These are phyloP conservation scores for Emergomyces pasteurianus DNA, from an alignment of 2,329 filamentous ascomycete species.

Conservation along the genomic window DNA sequence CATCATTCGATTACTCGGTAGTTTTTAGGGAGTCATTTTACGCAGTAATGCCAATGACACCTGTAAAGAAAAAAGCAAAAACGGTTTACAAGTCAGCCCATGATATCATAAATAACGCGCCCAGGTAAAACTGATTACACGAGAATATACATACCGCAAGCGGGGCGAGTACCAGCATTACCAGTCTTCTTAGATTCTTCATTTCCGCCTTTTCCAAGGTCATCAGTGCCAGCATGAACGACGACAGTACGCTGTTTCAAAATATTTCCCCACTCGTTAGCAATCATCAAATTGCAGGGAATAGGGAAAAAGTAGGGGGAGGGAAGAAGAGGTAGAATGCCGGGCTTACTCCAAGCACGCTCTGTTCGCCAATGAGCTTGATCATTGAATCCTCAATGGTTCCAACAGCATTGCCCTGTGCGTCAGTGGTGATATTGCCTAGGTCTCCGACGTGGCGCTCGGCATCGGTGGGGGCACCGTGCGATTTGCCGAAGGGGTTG, in stretches of 20 bases:
- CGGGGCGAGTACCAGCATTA: constrained; percentile 84
- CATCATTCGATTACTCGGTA: background rate
- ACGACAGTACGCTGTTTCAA: constrained; percentile 71
- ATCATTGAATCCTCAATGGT: constrained; percentile 66
- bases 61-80: constrained; percentile 30
- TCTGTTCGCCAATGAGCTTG: constrained; percentile 94
- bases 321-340: background rate
- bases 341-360: constrained; percentile 73
- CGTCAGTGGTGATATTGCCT: constrained; percentile 94
- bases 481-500: constrained; percentile 88
- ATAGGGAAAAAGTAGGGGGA: background rate
- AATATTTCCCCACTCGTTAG: background rate
- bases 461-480: constrained; percentile 74
- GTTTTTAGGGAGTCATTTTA: constrained; percentile 34
- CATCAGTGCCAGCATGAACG: constrained; percentile 88
- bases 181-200: constrained; percentile 98
- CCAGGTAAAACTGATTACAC: background rate
- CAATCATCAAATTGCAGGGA: background rate
- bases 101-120: background rate
- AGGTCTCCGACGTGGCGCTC: constrained; percentile 93
- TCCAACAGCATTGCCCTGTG: constrained; percentile 78
- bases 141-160: constrained; percentile 59
- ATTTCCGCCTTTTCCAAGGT: constrained; percentile 82
- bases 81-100: background rate
- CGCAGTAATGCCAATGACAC: constrained; percentile 78